Percentiles rank a stretch among this genome's conserved stretches.
Evolutionary conservation across 441 rosid species (phyloP).

Genomic region (Heliophila coronopifolia): DNA sequence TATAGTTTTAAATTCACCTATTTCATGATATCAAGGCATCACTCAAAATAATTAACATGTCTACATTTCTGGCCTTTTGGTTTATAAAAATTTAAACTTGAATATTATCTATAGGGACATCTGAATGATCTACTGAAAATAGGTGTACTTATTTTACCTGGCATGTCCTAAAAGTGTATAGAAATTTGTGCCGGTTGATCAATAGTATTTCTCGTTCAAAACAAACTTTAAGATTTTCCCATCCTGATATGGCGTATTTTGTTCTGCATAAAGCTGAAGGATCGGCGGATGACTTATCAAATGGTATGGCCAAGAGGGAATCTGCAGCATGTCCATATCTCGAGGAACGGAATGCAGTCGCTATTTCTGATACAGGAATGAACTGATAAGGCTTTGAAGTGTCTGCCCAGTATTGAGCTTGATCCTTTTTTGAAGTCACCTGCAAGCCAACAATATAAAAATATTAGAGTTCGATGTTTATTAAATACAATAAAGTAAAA

Average conservation of each 20-base stretch:
- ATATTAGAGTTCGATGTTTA: too few relatives aligned
- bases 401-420: constrained; percentile 95
- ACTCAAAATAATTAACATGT: background rate
- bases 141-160: constrained; percentile 45
- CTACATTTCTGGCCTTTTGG: too few relatives aligned
- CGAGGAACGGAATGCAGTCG: constrained; percentile 60
- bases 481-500: too few relatives aligned
- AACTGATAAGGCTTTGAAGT: constrained; percentile 59
- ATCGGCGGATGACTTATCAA: constrained; percentile 46
- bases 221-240: constrained; percentile 71
- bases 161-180: constrained; percentile 72
- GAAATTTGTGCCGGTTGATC: constrained; percentile 65
- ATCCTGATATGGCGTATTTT: constrained; percentile 55
- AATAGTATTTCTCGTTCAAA: constrained; percentile 59
- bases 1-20: background rate
- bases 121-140: background rate
- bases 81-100: too few relatives aligned
- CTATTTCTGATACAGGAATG: constrained; percentile 59
- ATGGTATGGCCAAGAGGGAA: constrained; percentile 41
- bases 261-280: constrained; percentile 62
- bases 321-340: constrained; percentile 48
- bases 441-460: constrained; percentile 26
- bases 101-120: too few relatives aligned
- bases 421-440: constrained; percentile 93
- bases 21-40: background rate